Conservation (phyloP, 2,329 filamentous ascomycete genomes). For the Coniochaeta prunicola region DNA sequence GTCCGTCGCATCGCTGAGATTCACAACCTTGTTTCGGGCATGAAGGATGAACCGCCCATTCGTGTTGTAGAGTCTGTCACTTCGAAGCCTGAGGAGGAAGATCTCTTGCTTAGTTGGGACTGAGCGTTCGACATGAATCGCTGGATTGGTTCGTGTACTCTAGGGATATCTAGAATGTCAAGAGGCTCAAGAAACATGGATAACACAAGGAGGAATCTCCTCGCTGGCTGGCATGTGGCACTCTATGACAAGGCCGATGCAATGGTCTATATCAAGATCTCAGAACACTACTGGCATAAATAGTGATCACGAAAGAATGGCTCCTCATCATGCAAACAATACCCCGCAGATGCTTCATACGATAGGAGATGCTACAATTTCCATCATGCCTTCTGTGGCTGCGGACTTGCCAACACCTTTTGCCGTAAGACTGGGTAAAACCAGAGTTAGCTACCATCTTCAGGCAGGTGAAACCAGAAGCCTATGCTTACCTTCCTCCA, state of each 20-base stretch:
- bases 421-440: constrained; percentile 26
- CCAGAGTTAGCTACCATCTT: neutral
- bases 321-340: neutral
- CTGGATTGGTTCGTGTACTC: neutral
- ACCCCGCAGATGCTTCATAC: too few species aligned
- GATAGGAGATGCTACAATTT: neutral
- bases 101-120: neutral
- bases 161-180: neutral
- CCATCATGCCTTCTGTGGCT: constrained; percentile 5
- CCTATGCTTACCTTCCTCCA: constrained; percentile 70
- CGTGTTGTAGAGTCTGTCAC: neutral
- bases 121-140: neutral
- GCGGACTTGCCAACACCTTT: constrained; percentile 23
- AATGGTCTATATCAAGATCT: neutral
- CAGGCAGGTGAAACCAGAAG: neutral
- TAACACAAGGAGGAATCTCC: neutral
- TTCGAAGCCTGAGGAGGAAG: neutral
- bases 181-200: neutral
- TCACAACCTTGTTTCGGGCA: neutral
- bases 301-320: neutral
- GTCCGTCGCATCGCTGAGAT: neutral
- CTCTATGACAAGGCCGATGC: neutral
- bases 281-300: neutral
- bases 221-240: neutral
- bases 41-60: neutral